Conservation (phyloP, 345 rosid genomes). For the Gossypium herbaceum region DNA sequence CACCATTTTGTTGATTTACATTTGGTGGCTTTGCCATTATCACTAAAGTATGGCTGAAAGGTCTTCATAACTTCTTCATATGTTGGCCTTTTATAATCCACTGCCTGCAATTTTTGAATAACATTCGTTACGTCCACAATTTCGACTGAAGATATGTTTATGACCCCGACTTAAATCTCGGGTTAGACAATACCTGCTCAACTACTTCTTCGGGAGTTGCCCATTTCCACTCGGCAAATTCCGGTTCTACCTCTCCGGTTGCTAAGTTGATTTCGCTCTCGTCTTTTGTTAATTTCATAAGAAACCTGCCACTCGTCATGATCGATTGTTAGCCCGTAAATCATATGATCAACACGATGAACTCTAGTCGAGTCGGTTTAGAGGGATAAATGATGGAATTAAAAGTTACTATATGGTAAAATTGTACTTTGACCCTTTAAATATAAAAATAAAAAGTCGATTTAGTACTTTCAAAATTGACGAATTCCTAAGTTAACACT, state of each 20-base stretch:
- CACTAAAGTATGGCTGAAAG: slow-evolving; percentile 60
- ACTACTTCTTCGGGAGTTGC: slow-evolving; percentile 72
- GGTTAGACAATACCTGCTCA: slow-evolving; percentile 42
- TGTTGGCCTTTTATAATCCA: slow-evolving; percentile 94
- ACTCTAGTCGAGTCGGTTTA: not conserved
- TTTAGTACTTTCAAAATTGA: too few species aligned
- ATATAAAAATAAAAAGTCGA: too few species aligned
- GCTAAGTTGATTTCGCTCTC: slow-evolving; percentile 82
- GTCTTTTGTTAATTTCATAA: slow-evolving; percentile 68
- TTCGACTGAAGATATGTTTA: too few species aligned
- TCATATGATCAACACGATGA: not conserved
- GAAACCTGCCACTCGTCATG: slow-evolving; percentile 48
- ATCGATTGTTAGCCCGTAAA: not conserved
- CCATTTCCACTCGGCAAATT: slow-evolving; percentile 98
- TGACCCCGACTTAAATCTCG: not conserved
- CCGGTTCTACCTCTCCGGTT: slow-evolving; percentile 70
- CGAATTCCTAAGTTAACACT: too few species aligned
- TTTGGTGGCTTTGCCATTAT: slow-evolving; percentile 56
- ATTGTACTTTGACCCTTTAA: too few species aligned
- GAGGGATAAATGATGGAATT: too few species aligned
- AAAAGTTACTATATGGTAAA: too few species aligned
- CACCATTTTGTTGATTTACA: slow-evolving; percentile 97
- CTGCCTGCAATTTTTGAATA: slow-evolving; percentile 49
- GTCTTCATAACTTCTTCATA: slow-evolving; percentile 86
- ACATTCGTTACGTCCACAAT: too few species aligned